phyloP scores from a whole-genome alignment of 2,329 filamentous ascomycete species.

The Phaeoacremonium minimum region DNA sequence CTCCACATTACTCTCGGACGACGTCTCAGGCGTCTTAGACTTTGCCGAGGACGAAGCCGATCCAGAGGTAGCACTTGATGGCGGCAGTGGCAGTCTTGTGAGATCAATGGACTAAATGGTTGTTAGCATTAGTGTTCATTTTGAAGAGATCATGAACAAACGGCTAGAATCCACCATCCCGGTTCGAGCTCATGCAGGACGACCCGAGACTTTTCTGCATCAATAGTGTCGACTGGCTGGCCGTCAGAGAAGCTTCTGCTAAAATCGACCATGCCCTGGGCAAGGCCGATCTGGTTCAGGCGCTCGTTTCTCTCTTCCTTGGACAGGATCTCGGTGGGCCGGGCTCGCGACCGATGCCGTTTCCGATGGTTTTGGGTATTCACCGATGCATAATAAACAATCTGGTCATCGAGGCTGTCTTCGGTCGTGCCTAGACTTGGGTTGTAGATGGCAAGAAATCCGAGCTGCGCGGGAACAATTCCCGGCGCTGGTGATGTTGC shows the following conservation, averaged over 20 bases:
- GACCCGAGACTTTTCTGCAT: constrained; percentile 85
- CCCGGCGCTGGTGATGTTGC: not conserved
- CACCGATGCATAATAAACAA: constrained; percentile 85
- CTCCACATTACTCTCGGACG: constrained; percentile 52
- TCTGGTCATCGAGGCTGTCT: constrained; percentile 67
- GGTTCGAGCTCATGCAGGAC: constrained; percentile 82
- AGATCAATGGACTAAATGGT: constrained; percentile 67
- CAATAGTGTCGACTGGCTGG: constrained; percentile 74
- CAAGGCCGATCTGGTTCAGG: constrained; percentile 87
- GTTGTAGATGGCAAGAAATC: constrained; percentile 93
- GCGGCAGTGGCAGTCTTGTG: constrained; percentile 64
- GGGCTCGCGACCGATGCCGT: constrained; percentile 34
- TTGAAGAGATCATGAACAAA: not conserved
- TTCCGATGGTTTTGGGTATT: constrained; percentile 34
- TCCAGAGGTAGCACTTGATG: constrained; percentile 38
- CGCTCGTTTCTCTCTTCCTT: constrained; percentile 77
- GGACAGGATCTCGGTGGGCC: constrained; percentile 38
- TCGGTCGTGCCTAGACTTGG: constrained; percentile 65
- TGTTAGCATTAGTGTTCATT: constrained; percentile 1
- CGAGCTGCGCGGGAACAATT: constrained; percentile 74
- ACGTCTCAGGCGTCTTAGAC: constrained; percentile 19
- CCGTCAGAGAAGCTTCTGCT: constrained; percentile 81
- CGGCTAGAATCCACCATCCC: constrained; percentile 94
- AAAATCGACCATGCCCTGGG: constrained; percentile 95
- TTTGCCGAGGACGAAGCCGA: constrained; percentile 19